phyloP scores from a whole-genome alignment of 176 grass and related monocot species.

The Phoenix roebelenii region DNA sequence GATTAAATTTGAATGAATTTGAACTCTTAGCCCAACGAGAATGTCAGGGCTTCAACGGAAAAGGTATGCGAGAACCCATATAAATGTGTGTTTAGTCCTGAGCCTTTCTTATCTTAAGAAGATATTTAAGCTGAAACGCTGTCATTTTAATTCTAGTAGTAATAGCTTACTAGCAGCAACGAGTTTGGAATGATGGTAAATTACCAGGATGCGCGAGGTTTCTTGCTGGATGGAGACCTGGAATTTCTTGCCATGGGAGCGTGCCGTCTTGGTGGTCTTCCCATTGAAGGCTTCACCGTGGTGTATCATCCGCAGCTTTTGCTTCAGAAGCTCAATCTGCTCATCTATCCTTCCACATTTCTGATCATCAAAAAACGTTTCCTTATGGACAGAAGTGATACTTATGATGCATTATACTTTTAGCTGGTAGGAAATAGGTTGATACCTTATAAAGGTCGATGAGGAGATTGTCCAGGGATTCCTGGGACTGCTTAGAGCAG shows the following conservation, averaged over 20 bases:
- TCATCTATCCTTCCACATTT: constrained; percentile 62
- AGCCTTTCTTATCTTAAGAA: no score
- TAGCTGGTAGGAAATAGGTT: no score
- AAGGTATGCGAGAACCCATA: no score
- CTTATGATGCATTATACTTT: no score
- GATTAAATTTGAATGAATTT: no score
- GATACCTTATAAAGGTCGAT: constrained; percentile 50
- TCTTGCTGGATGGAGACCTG: constrained; percentile 82
- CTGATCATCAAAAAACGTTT: constrained; percentile 8
- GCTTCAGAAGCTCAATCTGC: constrained; percentile 80
- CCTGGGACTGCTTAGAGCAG: constrained; percentile 63
- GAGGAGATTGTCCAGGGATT: constrained; percentile 78
- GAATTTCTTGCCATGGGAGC: constrained; percentile 80
- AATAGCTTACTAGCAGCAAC: not conserved
- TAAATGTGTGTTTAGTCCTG: no score
- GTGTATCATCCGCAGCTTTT: constrained; percentile 76
- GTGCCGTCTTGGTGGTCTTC: constrained; percentile 44
- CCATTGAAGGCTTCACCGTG: constrained; percentile 64
- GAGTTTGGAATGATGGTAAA: not conserved
- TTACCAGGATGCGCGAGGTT: constrained; percentile 55
- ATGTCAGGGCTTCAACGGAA: no score
- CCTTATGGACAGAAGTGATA: not conserved
- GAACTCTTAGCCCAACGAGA: no score
- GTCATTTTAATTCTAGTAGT: not conserved
- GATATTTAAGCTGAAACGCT: no score